These are phyloP conservation scores for Haematococcus sp. DNA, from an alignment of 139 green algal species.

Conservation along the genomic window DNA sequence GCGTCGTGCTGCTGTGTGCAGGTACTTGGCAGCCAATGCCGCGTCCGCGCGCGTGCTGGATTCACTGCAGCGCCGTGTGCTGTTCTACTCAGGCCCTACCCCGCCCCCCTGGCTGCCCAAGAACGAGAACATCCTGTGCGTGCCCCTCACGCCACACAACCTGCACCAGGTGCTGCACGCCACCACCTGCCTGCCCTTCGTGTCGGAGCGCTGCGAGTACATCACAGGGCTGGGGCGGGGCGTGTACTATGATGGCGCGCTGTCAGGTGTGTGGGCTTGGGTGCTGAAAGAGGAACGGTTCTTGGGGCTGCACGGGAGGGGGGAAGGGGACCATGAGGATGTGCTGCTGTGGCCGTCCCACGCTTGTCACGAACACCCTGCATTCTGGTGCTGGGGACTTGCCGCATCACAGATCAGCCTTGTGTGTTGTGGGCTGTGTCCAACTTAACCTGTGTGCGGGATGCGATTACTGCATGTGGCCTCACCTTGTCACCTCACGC, in stretches of 20 bases:
- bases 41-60: neutral
- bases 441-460: no score
- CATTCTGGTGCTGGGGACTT: neutral
- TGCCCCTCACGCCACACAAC: slow-evolving; percentile 15
- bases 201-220: slow-evolving; percentile 11
- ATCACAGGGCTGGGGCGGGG: slow-evolving; percentile 12
- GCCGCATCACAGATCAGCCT: no score
- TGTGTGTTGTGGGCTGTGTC: neutral
- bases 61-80: slow-evolving; percentile 10
- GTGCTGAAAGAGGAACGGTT: neutral
- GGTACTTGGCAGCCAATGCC: no score
- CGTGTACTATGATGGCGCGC: slow-evolving; percentile 17
- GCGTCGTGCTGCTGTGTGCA: neutral
- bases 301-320: neutral
- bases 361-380: neutral
- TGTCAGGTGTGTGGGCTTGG: neutral
- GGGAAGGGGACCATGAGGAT: neutral
- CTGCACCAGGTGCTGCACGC: slow-evolving; percentile 25
- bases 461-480: no score
- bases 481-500: no score
- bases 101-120: slow-evolving; percentile 10
- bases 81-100: slow-evolving; percentile 18
- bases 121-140: slow-evolving; percentile 4
- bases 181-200: slow-evolving; percentile 25
- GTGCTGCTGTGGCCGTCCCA: neutral